Conservation (phyloP, 768 basidiomycete genomes). For the Auricularia cornea region DNA sequence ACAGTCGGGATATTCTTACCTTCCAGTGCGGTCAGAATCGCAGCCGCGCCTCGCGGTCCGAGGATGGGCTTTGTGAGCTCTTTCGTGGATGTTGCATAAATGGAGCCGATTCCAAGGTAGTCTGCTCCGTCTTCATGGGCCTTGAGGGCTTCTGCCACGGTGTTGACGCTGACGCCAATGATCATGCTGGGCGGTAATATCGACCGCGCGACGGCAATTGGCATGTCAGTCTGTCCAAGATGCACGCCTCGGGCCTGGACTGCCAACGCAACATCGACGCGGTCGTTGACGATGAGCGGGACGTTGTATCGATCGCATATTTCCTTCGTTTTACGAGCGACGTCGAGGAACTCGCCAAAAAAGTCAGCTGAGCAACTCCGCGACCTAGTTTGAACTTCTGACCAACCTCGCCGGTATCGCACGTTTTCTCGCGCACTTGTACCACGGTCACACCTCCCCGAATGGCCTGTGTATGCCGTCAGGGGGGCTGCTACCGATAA, state of each 20-base stretch:
- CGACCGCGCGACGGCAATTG: slow-evolving; percentile 50
- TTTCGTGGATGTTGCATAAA: slow-evolving; percentile 78
- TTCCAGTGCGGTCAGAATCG: slow-evolving; percentile 55
- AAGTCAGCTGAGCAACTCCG: neutral
- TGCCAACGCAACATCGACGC: slow-evolving; percentile 80
- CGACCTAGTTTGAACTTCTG: neutral
- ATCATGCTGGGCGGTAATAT: slow-evolving; percentile 63
- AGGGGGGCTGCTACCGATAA: neutral
- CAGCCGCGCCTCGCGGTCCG: slow-evolving; percentile 66
- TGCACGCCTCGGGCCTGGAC: slow-evolving; percentile 74
- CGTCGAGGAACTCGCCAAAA: slow-evolving; percentile 55
- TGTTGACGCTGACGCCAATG: slow-evolving; percentile 77
- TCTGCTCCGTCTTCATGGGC: slow-evolving; percentile 64
- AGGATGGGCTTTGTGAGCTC: slow-evolving; percentile 52
- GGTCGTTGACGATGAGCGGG: slow-evolving; percentile 81
- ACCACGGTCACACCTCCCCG: slow-evolving; percentile 85
- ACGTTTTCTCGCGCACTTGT: slow-evolving; percentile 79
- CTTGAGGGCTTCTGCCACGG: slow-evolving; percentile 48
- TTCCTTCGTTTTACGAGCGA: slow-evolving; percentile 59
- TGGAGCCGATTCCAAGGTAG: slow-evolving; percentile 83
- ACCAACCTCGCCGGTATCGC: slow-evolving; percentile 71
- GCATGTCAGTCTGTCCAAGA: slow-evolving; percentile 84
- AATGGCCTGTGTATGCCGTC: slow-evolving; percentile 44
- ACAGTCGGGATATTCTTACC: slow-evolving; percentile 63
- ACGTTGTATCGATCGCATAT: slow-evolving; percentile 71